Percentiles rank a stretch among this genome's conserved stretches.
Evolutionary conservation across 768 basidiomycete genomes (phyloP).

Genomic region (Amanita inopinata): DNA sequence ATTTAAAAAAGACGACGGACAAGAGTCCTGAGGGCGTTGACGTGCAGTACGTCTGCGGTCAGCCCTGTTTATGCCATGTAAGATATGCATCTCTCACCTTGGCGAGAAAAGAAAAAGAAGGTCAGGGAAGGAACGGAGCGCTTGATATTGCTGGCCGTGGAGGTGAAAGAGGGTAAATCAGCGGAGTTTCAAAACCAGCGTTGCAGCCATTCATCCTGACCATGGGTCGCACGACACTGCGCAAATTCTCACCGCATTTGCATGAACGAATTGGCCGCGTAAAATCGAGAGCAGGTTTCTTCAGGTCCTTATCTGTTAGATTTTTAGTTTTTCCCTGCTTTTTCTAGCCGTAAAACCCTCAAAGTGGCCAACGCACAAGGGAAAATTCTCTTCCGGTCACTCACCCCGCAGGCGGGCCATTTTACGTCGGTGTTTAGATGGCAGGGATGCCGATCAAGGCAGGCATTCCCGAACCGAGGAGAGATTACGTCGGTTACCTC

Average conservation of each 20-base stretch:
- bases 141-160: not conserved
- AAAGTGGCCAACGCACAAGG: not conserved
- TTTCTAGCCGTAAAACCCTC: not conserved
- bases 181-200: constrained; percentile 33
- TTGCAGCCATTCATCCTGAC: constrained; percentile 10
- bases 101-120: not conserved
- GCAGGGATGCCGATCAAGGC: not conserved
- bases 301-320: too few relatives aligned
- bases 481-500: not conserved
- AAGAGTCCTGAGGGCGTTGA: constrained; percentile 1
- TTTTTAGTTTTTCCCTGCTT: not conserved
- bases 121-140: not conserved
- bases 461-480: not conserved
- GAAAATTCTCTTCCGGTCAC: not conserved
- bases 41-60: not conserved
- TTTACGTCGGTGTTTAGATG: not conserved
- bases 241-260: not conserved
- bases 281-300: constrained; percentile 4
- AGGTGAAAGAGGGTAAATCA: constrained; percentile 13
- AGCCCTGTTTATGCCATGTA: too few relatives aligned
- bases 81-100: not conserved
- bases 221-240: constrained; percentile 3
- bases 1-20: not conserved
- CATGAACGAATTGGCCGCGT: not conserved
- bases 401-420: not conserved